Percentiles rank a stretch among this genome's conserved stretches.
These are phyloP conservation scores for Aspergillus caelatus DNA, from an alignment of 2,329 filamentous ascomycete genomes.

Conservation along the genomic window DNA sequence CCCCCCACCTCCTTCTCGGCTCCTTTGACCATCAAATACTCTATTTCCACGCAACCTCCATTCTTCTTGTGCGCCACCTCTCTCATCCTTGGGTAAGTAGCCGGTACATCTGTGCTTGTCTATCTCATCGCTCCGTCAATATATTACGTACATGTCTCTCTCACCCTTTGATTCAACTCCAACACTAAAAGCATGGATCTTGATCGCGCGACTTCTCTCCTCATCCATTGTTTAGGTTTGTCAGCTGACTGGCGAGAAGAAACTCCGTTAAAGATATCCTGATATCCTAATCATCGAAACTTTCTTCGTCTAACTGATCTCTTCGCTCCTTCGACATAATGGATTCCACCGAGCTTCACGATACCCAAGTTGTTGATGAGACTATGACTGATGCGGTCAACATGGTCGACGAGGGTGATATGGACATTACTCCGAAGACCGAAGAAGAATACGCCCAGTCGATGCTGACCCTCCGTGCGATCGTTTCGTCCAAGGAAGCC, in stretches of 20 bases:
- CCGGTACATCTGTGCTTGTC: not conserved
- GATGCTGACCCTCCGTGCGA: constrained; percentile 91
- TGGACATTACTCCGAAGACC: constrained; percentile 81
- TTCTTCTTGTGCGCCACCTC: not conserved
- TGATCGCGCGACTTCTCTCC: not conserved
- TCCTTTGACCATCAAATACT: constrained; percentile 5
- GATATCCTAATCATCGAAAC: not conserved
- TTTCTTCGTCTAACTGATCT: constrained; percentile 2
- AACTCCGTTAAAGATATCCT: not conserved
- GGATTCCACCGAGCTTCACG: constrained; percentile 61
- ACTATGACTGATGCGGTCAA: constrained; percentile 67
- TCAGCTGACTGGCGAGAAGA: not conserved
- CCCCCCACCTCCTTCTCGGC: not conserved
- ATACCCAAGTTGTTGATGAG: constrained; percentile 62
- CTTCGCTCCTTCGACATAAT: constrained; percentile 46
- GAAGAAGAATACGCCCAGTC: constrained; percentile 96
- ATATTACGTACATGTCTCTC: not conserved
- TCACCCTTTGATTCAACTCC: not conserved
- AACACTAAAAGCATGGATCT: not conserved
- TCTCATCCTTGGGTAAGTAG: constrained; percentile 6
- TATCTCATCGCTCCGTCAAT: not conserved
- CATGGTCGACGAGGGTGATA: constrained; percentile 67
- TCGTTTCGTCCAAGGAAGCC: constrained; percentile 98
- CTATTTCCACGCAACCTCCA: not conserved
- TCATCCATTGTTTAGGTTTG: not conserved